These are phyloP conservation scores for Lecanosticta acicola DNA, from an alignment of 2,329 filamentous ascomycete species.

Conservation along the genomic window DNA sequence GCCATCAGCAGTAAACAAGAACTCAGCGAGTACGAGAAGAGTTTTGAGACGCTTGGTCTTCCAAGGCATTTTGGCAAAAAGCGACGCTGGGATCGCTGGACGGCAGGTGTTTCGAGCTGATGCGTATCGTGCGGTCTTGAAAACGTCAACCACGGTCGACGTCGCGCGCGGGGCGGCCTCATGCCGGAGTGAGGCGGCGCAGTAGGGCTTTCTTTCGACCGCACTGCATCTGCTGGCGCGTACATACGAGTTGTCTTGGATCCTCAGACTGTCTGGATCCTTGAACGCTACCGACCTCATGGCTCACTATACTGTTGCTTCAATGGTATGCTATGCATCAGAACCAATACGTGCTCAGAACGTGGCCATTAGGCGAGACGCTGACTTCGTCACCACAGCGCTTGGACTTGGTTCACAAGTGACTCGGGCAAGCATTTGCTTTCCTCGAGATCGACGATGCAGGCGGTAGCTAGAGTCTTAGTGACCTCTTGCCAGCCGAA, in stretches of 20 bases:
- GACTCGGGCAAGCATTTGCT: neutral
- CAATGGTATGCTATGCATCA: neutral
- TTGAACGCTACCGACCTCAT: neutral
- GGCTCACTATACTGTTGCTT: neutral
- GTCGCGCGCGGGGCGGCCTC: neutral
- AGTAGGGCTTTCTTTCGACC: slow-evolving; percentile 1
- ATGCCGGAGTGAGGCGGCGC: neutral
- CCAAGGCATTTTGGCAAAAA: slow-evolving; percentile 25
- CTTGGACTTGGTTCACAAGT: neutral
- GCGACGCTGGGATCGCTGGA: slow-evolving; percentile 15
- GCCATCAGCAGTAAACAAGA: slow-evolving; percentile 16
- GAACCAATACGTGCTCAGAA: neutral
- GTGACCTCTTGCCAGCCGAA: neutral
- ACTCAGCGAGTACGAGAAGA: slow-evolving; percentile 22
- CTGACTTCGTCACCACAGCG: neutral
- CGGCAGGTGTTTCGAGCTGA: neutral
- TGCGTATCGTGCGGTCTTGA: no score
- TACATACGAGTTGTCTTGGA: neutral
- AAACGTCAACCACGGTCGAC: neutral
- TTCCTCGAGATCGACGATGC: slow-evolving; percentile 3
- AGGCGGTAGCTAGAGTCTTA: neutral
- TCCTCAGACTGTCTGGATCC: neutral
- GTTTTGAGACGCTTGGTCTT: slow-evolving; percentile 20
- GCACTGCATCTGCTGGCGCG: neutral
- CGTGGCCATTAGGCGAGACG: neutral